Evolutionary conservation across 148 eudicot species (phyloP).

Genomic region (Vaccinium darrowii): DNA sequence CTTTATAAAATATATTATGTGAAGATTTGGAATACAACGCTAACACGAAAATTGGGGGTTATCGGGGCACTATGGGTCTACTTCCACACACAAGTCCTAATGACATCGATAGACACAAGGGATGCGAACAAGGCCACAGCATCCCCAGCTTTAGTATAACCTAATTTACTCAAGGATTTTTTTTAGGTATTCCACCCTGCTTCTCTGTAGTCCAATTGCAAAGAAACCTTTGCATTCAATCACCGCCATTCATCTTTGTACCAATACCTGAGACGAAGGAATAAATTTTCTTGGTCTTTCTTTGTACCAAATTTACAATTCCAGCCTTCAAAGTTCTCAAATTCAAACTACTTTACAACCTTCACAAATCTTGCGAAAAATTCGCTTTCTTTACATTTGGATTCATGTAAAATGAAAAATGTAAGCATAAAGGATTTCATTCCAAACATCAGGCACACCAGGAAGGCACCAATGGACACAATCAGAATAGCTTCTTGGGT

Average conservation of each 20-base stretch:
- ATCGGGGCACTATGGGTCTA: too few species aligned
- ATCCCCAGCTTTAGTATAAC: too few species aligned
- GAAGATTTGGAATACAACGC: too few species aligned
- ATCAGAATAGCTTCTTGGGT: conserved; percentile 53
- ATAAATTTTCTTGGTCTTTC: background rate
- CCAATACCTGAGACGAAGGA: background rate
- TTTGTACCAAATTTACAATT: background rate
- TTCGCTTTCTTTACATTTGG: background rate
- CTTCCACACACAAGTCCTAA: too few species aligned
- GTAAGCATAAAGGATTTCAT: conserved; percentile 41
- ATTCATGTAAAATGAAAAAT: conserved; percentile 30
- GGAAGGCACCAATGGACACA: conserved; percentile 68
- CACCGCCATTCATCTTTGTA: background rate
- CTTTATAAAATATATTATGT: too few species aligned
- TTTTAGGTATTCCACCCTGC: too few species aligned
- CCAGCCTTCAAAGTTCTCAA: background rate
- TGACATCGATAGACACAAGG: too few species aligned
- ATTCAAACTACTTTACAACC: background rate
- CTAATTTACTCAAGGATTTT: too few species aligned
- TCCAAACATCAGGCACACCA: conserved; percentile 57
- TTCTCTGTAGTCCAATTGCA: too few species aligned
- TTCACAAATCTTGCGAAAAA: background rate
- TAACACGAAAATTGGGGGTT: too few species aligned
- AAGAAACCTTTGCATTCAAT: too few species aligned
- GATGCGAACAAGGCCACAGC: too few species aligned